These are phyloP conservation scores for Trypanosoma mega DNA, from an alignment of 208 protist species.

Conservation along the genomic window DNA sequence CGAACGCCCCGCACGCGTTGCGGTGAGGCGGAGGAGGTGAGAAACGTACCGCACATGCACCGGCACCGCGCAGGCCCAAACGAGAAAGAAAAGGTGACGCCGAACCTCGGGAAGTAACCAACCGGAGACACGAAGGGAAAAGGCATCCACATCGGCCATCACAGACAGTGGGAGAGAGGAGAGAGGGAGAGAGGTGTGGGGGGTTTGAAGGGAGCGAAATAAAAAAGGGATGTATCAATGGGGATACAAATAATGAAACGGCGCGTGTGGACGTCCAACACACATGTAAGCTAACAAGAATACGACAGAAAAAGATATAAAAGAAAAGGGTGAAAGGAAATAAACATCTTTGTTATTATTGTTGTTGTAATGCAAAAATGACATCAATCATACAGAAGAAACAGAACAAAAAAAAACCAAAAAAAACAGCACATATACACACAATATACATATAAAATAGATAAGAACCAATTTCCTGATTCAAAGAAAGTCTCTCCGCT, in stretches of 20 bases:
- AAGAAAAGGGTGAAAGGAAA: not conserved
- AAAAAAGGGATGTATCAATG: too few relatives aligned
- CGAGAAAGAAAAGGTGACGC: slow-evolving; percentile 57
- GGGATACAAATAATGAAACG: too few relatives aligned
- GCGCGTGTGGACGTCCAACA: too few relatives aligned
- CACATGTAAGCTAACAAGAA: too few relatives aligned
- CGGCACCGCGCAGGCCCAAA: slow-evolving; percentile 67
- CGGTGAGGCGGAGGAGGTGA: slow-evolving; percentile 32
- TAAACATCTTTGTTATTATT: not conserved
- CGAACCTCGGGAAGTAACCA: slow-evolving; percentile 41
- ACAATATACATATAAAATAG: too few relatives aligned
- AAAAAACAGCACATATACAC: not conserved
- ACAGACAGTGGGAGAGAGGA: not conserved
- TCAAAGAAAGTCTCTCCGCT: too few relatives aligned
- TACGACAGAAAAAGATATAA: too few relatives aligned
- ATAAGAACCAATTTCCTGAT: too few relatives aligned
- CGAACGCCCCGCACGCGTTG: slow-evolving; percentile 12
- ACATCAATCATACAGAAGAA: slow-evolving; percentile 4
- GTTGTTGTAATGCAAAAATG: not conserved
- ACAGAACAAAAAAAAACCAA: slow-evolving; percentile 9
- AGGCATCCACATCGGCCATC: not conserved
- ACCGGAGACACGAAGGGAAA: slow-evolving; percentile 17
- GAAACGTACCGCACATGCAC: slow-evolving; percentile 58
- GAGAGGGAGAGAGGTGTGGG: not conserved
- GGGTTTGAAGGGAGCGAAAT: too few relatives aligned